Conservation (phyloP, 2,329 filamentous ascomycete genomes). For the Aspergillus calidoustus region DNA sequence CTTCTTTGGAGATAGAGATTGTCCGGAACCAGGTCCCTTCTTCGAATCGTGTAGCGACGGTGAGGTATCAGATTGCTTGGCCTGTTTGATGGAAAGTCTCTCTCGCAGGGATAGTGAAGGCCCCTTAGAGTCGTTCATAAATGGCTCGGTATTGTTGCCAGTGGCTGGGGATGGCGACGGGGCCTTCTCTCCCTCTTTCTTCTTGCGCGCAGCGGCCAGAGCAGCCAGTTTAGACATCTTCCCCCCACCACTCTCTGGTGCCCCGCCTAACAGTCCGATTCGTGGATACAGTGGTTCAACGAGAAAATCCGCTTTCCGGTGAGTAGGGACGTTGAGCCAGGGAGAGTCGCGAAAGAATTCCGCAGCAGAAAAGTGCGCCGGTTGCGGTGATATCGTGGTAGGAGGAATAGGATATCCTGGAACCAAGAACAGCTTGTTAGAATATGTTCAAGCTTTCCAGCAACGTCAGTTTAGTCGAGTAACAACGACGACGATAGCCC, state of each 20-base stretch:
- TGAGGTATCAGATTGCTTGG: slow-evolving; percentile 30
- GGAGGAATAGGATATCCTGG: slow-evolving; percentile 33
- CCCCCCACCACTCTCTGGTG: slow-evolving; percentile 57
- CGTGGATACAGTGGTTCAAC: slow-evolving; percentile 62
- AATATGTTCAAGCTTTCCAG: slow-evolving; percentile 38
- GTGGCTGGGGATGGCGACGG: slow-evolving; percentile 18
- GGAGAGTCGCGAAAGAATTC: slow-evolving; percentile 82
- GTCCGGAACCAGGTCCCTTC: slow-evolving; percentile 23
- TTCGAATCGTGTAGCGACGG: slow-evolving; percentile 29
- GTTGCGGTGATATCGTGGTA: slow-evolving; percentile 28
- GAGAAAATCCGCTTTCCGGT: slow-evolving; percentile 67
- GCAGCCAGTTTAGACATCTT: slow-evolving; percentile 91
- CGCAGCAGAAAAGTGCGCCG: slow-evolving; percentile 50
- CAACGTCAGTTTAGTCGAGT: slow-evolving; percentile 36
- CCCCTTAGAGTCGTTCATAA: slow-evolving; percentile 27
- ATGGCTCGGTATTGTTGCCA: slow-evolving; percentile 13
- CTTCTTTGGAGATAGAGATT: slow-evolving; percentile 25
- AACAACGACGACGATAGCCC: slow-evolving; percentile 21
- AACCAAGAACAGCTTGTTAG: slow-evolving; percentile 44
- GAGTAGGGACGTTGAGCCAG: slow-evolving; percentile 74
- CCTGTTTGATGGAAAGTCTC: slow-evolving; percentile 40
- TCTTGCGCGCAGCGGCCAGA: slow-evolving; percentile 82
- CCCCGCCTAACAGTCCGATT: slow-evolving; percentile 78
- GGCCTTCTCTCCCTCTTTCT: slow-evolving; percentile 72
- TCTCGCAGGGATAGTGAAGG: slow-evolving; percentile 43